Evolutionary conservation across 2,329 filamentous ascomycete species (phyloP).

Genomic region (Ophiostoma pallidulum): DNA sequence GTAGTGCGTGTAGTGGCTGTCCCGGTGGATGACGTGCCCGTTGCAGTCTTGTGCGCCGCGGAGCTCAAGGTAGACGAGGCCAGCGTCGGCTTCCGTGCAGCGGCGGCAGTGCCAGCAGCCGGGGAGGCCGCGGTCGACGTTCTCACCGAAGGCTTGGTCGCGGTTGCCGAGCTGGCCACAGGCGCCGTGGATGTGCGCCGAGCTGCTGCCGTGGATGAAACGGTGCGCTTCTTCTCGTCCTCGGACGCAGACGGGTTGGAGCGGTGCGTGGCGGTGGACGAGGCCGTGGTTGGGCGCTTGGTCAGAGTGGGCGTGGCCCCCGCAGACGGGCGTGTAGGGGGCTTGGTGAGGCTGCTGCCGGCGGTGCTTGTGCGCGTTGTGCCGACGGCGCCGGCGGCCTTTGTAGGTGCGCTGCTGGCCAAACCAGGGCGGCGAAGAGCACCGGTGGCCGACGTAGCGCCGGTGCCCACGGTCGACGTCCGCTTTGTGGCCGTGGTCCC

Average conservation of each 20-base stretch:
- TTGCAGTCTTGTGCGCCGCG: slow-evolving; percentile 22
- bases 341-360: slow-evolving; percentile 22
- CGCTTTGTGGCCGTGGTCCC: slow-evolving; percentile 18
- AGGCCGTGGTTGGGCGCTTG: slow-evolving; percentile 25
- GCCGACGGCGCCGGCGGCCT: slow-evolving; percentile 22
- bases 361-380: slow-evolving; percentile 20
- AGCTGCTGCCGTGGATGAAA: slow-evolving; percentile 17
- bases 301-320: slow-evolving; percentile 19
- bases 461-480: slow-evolving; percentile 12
- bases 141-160: slow-evolving; percentile 5
- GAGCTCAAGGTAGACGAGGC: slow-evolving; percentile 8
- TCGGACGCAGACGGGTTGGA: slow-evolving; percentile 28
- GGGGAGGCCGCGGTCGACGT: slow-evolving; percentile 1
- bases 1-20: slow-evolving; percentile 23
- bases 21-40: slow-evolving; percentile 30
- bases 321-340: slow-evolving; percentile 22
- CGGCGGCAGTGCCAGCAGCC: slow-evolving; percentile 19
- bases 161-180: slow-evolving; percentile 11
- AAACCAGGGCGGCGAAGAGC: slow-evolving; percentile 20
- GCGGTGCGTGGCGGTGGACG: slow-evolving; percentile 24
- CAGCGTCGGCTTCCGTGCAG: slow-evolving; percentile 24
- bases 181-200: slow-evolving; percentile 27
- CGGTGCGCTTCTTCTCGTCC: slow-evolving; percentile 28
- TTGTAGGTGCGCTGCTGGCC: slow-evolving; percentile 21
- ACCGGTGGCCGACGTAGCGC: slow-evolving; percentile 5